Conservation (phyloP, 305 asterid genomes). For the Solanum hybrid region DNA sequence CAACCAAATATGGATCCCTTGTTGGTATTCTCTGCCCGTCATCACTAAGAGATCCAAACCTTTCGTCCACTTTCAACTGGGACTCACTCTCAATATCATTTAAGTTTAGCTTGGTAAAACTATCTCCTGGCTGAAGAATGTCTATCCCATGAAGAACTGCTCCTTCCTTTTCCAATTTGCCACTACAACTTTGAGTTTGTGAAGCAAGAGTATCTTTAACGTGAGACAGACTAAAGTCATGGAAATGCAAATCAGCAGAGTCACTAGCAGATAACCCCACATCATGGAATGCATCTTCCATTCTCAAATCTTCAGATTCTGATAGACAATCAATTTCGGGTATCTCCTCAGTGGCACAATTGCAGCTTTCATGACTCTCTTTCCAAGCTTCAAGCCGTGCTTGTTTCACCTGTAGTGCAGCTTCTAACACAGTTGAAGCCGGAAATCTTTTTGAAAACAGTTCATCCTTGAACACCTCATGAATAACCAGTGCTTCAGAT, state of each 20-base stretch:
- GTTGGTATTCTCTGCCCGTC: conserved; percentile 17
- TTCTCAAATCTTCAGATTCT: conserved; percentile 51
- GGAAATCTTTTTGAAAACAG: conserved; percentile 27
- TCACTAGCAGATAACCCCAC: conserved; percentile 31
- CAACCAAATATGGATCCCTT: conserved; percentile 14
- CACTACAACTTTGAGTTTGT: conserved; percentile 20
- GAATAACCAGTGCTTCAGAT: conserved; percentile 77
- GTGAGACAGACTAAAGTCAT: conserved; percentile 37
- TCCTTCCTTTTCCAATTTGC: conserved; percentile 19
- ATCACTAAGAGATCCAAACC: conserved; percentile 16
- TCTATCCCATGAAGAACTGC: conserved; percentile 18
- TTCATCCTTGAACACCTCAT: conserved; percentile 37
- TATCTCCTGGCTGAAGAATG: conserved; percentile 18
- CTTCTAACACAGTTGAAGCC: conserved; percentile 65
- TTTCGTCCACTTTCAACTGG: conserved; percentile 15
- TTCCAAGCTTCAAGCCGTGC: conserved; percentile 50
- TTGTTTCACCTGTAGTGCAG: conserved; percentile 73
- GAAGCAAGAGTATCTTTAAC: conserved; percentile 51
- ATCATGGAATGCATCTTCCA: conserved; percentile 66
- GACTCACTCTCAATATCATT: conserved; percentile 18
- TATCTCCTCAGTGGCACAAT: conserved; percentile 14
- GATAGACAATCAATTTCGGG: conserved; percentile 38
- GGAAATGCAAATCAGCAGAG: conserved; percentile 16
- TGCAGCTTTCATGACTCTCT: conserved; percentile 11
- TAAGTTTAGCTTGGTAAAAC: conserved; percentile 3